phyloP scores from a whole-genome alignment of 2,329 filamentous ascomycete species.

The Botrytis tulipae region DNA sequence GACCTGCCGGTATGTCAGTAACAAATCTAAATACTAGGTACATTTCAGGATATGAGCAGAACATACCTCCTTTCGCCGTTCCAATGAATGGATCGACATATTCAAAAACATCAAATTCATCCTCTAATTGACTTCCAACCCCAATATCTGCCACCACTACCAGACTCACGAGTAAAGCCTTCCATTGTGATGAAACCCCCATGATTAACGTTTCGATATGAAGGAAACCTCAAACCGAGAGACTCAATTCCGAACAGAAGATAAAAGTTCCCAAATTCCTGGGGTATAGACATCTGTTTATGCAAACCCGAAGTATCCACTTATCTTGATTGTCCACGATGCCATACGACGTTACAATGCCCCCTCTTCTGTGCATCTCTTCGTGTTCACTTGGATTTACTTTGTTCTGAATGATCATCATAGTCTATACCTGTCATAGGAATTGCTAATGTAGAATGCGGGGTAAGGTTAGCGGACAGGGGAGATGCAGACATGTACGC shows the following conservation, averaged over 20 bases:
- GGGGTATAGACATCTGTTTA: background rate
- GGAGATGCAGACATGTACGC: background rate
- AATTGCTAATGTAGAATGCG: slow-evolving; percentile 6
- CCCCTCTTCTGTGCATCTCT: slow-evolving; percentile 10
- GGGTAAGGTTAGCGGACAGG: slow-evolving; percentile 5
- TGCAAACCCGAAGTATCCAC: background rate
- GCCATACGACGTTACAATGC: slow-evolving; percentile 17
- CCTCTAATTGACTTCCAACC: slow-evolving; percentile 1
- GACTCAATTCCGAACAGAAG: background rate
- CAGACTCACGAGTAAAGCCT: background rate
- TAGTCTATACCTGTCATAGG: slow-evolving; percentile 2
- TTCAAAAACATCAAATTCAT: slow-evolving; percentile 40
- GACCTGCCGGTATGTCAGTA: slow-evolving; percentile 33
- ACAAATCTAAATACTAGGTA: no score
- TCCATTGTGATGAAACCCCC: background rate
- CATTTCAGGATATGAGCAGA: background rate
- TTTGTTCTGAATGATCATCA: background rate
- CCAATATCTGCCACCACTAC: background rate
- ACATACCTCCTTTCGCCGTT: slow-evolving; percentile 49
- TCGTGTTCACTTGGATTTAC: background rate
- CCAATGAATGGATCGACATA: slow-evolving; percentile 54
- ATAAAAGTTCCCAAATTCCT: background rate
- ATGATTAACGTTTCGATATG: background rate
- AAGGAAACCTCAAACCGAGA: background rate
- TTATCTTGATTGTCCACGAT: background rate